Evolutionary conservation across 805 yeast genomes (phyloP), one percentile per base, ranked within the genome.

Genomic region (Saccharomyces kudriavzevii): DNA sequence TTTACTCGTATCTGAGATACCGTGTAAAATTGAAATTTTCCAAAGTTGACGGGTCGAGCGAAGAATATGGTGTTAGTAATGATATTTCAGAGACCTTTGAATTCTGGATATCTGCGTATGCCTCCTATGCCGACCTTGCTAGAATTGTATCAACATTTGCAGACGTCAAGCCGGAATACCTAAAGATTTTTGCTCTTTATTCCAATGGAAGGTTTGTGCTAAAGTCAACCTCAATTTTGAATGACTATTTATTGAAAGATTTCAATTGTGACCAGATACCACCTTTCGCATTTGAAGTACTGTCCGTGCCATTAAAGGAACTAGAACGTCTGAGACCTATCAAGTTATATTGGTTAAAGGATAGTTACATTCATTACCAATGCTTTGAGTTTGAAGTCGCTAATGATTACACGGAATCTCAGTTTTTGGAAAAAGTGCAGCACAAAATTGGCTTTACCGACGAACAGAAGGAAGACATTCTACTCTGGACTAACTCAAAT

Each of bases 271-370:
- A 64, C 30, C 54, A 63, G 11, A 68, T 67, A n/a, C 74, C 82
- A 4, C 62, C 74, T 1, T 78, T 92, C 54, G 84, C 84, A 58
- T 92, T 87, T 66, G 97, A 92, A 63, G 70, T 85, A 1, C 75
- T 94, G 62, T 86, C 82, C 48, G 82, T 90, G 47, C 82, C 91
- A 1, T 72, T 92, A 52, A 77, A 74, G 35, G 95, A 89, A 57
- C 79, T 85, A 61, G 99, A 94, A 68, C 82, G 79, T 57, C 79
- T 89, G 83, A 80, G 81, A 54, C 69, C 81, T 4, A 70, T 91
- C 45, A 81, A 77, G 51, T 74, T 92, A 22, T 76, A 77, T 51
- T 89, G 95, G 92, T 73, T 91, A 45, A 80, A 84, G 1, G 82
- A 81, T 47, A 87, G 88, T 10, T 78, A 88, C 48, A 76, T 87